Base-by-base conservation (phyloP, 331 rosid genomes). In the Ulmus americana region DNA sequence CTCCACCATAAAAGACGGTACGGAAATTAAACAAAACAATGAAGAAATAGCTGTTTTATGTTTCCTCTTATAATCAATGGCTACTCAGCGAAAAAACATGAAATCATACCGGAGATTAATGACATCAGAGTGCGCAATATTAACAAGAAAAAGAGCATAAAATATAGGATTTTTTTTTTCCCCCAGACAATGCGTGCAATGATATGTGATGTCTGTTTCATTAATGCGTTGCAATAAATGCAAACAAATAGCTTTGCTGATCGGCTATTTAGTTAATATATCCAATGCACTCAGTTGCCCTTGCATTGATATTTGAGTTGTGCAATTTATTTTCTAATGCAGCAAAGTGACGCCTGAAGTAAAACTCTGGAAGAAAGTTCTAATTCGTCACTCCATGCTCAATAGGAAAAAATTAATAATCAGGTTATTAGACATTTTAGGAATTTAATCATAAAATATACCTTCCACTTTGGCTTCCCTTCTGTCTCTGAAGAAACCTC, bases 401-500 rank as follows among this genome's bases (percentile, higher is more conserved):
- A 55, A 7, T 20, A 55, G 38, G 38, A 28, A 28, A 55, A 55
- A 11, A 3, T 28, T 28, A 55, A 7, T 16, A 41, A 59, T 42
- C 14, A 56, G 52, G 38, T 8, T 14, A 43, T 13, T 43, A 10
- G 63, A 65, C 52, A 55, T 12, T 6, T 58, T 0, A 50, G 22
- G 47, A 16, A 64, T 54, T 64, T 44, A 18, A 41, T n/a, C 14
- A 38, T 39, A 22, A 60, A 58, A 7, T 67, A 64, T 81, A 94
- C 99, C 97, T 94, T 94, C 99, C 99, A 94, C 73, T 94, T 94
- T 41, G 97, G 87, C 71, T 90, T 94, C 68, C 84, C 96, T 70
- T 94, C 99, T 7, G 96, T 84, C 83, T 94, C 99, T 4, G 71
- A 68, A 45, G 99, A 90, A 77, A 90, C 80, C 77, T 90, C 99